Conservation (phyloP, 768 basidiomycete genomes). For the Termitomyces sp. region DNA sequence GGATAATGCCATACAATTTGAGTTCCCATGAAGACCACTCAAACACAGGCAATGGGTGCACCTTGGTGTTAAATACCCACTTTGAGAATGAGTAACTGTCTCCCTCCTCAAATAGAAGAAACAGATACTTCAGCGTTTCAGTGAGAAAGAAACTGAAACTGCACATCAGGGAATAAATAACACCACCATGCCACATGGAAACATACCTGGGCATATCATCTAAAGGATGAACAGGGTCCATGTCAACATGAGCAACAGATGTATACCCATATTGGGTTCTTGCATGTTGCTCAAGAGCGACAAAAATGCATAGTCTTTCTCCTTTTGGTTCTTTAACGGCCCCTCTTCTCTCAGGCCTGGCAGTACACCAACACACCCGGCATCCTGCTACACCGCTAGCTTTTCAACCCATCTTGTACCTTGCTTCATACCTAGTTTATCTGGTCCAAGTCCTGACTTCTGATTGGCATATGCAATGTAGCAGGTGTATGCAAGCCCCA, state of each 20-base stretch:
- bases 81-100: constrained; percentile 44
- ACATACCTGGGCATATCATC: constrained; percentile 72
- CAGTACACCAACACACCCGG: constrained; percentile 30
- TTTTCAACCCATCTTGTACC: constrained; percentile 41
- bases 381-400: constrained; percentile 39
- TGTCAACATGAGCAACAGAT: constrained; percentile 41
- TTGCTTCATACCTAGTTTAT: constrained; percentile 36
- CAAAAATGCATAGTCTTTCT: constrained; percentile 34
- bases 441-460: constrained; percentile 59
- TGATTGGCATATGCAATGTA: constrained; percentile 64
- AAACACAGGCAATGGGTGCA: constrained; percentile 66
- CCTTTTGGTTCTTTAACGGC: constrained; percentile 6
- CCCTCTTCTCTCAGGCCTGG: constrained; percentile 40
- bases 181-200: background rate
- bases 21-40: constrained; percentile 52
- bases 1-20: constrained; percentile 30
- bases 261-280: constrained; percentile 56
- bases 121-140: constrained; percentile 57
- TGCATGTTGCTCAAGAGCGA: constrained; percentile 52
- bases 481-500: constrained; percentile 66
- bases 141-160: constrained; percentile 34
- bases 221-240: constrained; percentile 22
- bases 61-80: constrained; percentile 66
- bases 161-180: background rate
- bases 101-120: constrained; percentile 55